Conservation (phyloP, 345 rosid genomes). For the Citrus trifoliata region DNA sequence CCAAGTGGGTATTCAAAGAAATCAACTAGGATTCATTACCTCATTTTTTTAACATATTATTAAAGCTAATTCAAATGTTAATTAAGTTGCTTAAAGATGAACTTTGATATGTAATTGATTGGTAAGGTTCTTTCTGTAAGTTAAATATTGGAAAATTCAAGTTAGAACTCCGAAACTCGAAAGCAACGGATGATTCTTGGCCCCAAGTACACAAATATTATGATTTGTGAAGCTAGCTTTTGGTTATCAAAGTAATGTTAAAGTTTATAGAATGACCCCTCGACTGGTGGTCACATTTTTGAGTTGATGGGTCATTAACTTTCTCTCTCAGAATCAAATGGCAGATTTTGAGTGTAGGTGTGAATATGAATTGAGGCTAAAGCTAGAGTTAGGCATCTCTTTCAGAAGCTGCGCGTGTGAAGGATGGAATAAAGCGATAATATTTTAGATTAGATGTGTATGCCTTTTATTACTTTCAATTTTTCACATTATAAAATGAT, state of each 20-base stretch:
- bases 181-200: constrained; percentile 11
- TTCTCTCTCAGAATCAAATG: constrained; percentile 9
- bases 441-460: constrained; percentile 7
- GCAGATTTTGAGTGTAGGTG: neutral
- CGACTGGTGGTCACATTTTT: constrained; percentile 25
- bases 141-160: neutral
- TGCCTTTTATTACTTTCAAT: constrained; percentile 14
- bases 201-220: neutral
- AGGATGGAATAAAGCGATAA: constrained; percentile 33
- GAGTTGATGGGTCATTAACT: neutral
- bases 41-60: constrained; percentile 9
- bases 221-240: constrained; percentile 4
- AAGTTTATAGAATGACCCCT: constrained; percentile 14
- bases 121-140: constrained; percentile 11
- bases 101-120: constrained; percentile 11
- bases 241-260: neutral
- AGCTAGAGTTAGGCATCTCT: constrained; percentile 7
- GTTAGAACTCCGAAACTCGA: neutral
- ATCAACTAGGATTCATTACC: constrained; percentile 12
- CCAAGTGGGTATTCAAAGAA: constrained; percentile 22
- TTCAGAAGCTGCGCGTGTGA: constrained; percentile 29
- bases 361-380: neutral
- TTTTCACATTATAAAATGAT: constrained; percentile 1
- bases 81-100: neutral
- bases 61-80: constrained; percentile 16